Percentiles rank a stretch among this genome's conserved stretches.
Conservation (phyloP, 306 rosid species). For the Datisca glomerata region DNA sequence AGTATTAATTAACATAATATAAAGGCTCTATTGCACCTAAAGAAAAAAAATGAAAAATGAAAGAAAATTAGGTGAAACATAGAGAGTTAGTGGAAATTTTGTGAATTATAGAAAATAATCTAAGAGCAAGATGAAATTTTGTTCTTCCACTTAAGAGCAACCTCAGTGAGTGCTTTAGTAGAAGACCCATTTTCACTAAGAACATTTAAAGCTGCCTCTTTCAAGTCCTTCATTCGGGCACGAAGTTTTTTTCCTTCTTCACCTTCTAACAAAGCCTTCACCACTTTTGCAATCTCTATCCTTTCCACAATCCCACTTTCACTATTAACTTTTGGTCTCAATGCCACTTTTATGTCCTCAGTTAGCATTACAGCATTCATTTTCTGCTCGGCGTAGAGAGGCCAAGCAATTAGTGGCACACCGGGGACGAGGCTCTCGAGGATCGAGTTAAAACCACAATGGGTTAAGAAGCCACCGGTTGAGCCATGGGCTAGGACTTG, state of each 20-base stretch:
- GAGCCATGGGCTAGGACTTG: conserved; percentile 42
- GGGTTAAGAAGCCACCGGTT: conserved; percentile 53
- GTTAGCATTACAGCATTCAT: conserved; percentile 41
- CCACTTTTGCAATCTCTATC: conserved; percentile 36
- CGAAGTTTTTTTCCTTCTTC: conserved; percentile 57
- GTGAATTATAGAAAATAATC: too few species aligned
- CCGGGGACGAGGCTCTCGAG: conserved; percentile 50
- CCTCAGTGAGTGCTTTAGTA: conserved; percentile 19
- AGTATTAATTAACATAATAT: too few species aligned
- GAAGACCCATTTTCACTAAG: conserved; percentile 39
- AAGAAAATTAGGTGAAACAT: too few species aligned
- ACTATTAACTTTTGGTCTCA: conserved; percentile 17
- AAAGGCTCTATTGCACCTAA: too few species aligned
- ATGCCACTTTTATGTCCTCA: conserved; percentile 26
- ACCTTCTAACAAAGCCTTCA: conserved; percentile 50
- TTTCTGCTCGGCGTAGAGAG: conserved; percentile 62
- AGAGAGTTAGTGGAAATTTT: too few species aligned
- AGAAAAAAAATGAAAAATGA: too few species aligned
- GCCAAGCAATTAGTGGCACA: conserved; percentile 67
- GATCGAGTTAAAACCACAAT: conserved; percentile 71
- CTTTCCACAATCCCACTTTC: conserved; percentile 36
- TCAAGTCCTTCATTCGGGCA: conserved; percentile 35
- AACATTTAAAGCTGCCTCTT: conserved; percentile 31
- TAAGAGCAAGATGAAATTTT: too few species aligned
- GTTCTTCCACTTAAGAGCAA: conserved; percentile 35